Base-by-base conservation (phyloP, 805 yeast genomes). In the Debaryomyces tyrocola region DNA sequence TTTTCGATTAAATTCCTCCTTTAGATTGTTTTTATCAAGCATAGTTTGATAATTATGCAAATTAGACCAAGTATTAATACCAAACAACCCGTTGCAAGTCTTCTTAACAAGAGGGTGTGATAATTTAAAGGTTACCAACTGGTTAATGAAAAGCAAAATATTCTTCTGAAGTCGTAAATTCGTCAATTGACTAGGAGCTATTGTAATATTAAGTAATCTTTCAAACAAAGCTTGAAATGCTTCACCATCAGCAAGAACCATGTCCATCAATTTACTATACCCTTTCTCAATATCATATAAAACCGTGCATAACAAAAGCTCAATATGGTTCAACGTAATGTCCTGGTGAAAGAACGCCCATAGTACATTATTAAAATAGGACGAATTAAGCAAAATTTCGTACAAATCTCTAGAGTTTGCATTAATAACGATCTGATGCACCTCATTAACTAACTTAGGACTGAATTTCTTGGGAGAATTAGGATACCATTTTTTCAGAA, bases 281-380 rank as follows among this genome's bases (percentile, higher is more conserved):
- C 44, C 49, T 9, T 46, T 28, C 14, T 49, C 48, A 43, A 49
- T 47, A 18, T 55, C 50, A 6, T 44, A 46, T 24, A 62, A 40
- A 4, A 51, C 35, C 1, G 49, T 64, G 59, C 12, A 34, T 8
- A 48, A 27, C 8, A 75, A 57, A 40, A 68, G 54, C 33, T 69
- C 68, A 4, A 77, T 58, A 52, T 77, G 80, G 21, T 63, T 67
- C 38, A 64, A 57, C 2, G 76, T 60, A 7, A 67, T 62, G 47
- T 75, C 77, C 9, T 59, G 60, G 41, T 69, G 67, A 47, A 74
- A 73, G 36, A 59, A 51, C 10, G 62, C 63, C 82, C 80, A 78
- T 11, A 73, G 58, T 20, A 67, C 64, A n/a, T 57, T 50, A 15
- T 51, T 41, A 31, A 69, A 59, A 48, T 57, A 67, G 17, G 48